A percentile compares a stretch with the other conserved stretches of the same genome.
phyloP scores from a whole-genome alignment of 2,329 filamentous ascomycete genomes.

The Colletotrichum higginsianum region DNA sequence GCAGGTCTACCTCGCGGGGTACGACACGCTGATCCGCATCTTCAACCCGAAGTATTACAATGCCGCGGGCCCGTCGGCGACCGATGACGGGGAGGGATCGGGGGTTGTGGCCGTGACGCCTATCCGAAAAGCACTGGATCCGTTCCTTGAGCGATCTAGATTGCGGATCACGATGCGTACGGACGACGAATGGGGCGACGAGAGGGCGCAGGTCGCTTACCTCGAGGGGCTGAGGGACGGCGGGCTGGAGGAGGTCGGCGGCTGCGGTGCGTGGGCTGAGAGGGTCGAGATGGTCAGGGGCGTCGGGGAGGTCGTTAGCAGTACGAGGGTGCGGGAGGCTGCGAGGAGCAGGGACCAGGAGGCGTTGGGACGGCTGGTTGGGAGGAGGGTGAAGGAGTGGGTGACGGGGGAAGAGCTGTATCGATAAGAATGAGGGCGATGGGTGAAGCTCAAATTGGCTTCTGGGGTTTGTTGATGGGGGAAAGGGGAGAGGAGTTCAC shows the following conservation, averaged over 20 bases:
- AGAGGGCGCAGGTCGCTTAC: constrained; percentile 68
- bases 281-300: constrained; percentile 73
- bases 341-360: constrained; percentile 63
- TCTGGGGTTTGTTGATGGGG: no score
- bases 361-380: constrained; percentile 68
- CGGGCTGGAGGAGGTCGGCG: constrained; percentile 67
- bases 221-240: constrained; percentile 64
- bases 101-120: constrained; percentile 46
- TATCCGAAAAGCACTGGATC: constrained; percentile 70
- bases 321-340: constrained; percentile 75
- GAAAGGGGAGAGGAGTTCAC: not conserved
- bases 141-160: constrained; percentile 74
- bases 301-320: constrained; percentile 61
- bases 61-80: not conserved
- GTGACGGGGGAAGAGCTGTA: constrained; percentile 72
- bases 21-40: constrained; percentile 82
- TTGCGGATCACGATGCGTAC: constrained; percentile 76
- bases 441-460: no score
- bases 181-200: constrained; percentile 72
- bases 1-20: constrained; percentile 81
- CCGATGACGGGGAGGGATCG: not conserved
- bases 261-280: constrained; percentile 69
- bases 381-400: constrained; percentile 69
- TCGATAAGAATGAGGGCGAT: constrained; percentile 48
- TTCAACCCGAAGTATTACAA: constrained; percentile 81